phyloP scores from a whole-genome alignment of 805 yeast genomes.

The Maudiozyma saulgeensis region DNA sequence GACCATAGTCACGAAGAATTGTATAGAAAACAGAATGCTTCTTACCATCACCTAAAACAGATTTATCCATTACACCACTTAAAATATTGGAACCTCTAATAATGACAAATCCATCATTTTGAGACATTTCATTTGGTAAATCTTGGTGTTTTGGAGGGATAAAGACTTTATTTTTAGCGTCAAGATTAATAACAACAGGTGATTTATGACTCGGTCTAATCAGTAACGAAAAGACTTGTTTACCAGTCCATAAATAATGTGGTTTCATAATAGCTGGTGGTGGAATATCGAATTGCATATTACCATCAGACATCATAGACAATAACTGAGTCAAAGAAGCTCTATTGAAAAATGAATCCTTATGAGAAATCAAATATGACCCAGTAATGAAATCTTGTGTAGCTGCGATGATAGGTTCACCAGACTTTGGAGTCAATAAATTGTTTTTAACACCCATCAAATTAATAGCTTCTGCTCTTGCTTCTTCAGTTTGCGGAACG shows the following conservation, averaged over 20 bases:
- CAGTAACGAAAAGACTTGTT: constrained; percentile 81
- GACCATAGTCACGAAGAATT: constrained; percentile 91
- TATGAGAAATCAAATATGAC: constrained; percentile 82
- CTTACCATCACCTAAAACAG: constrained; percentile 94
- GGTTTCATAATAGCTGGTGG: constrained; percentile 94
- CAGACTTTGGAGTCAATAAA: constrained; percentile 89
- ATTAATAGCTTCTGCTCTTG: constrained; percentile 96
- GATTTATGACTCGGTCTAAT: constrained; percentile 73
- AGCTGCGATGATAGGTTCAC: constrained; percentile 99
- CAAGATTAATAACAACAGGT: constrained; percentile 79
- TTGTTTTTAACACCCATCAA: constrained; percentile 97
- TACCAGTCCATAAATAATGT: constrained; percentile 89
- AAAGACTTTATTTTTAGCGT: constrained; percentile 88
- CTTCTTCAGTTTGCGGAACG: constrained; percentile 98
- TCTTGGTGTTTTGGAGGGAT: constrained; percentile 59
- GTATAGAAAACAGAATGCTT: constrained; percentile 94
- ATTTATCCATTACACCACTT: constrained; percentile 95
- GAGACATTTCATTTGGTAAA: constrained; percentile 87
- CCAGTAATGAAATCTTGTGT: constrained; percentile 99
- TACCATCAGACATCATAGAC: constrained; percentile 94
- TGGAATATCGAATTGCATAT: constrained; percentile 80
- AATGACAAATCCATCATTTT: constrained; percentile 89
- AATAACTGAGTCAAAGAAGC: constrained; percentile 73
- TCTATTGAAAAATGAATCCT: constrained; percentile 87
- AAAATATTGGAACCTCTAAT: constrained; percentile 83